A percentile compares a stretch with the other conserved stretches of the same genome.
Evolutionary conservation across 2,329 filamentous ascomycete genomes (phyloP).

Genomic region (Lasiodiplodia sp.): DNA sequence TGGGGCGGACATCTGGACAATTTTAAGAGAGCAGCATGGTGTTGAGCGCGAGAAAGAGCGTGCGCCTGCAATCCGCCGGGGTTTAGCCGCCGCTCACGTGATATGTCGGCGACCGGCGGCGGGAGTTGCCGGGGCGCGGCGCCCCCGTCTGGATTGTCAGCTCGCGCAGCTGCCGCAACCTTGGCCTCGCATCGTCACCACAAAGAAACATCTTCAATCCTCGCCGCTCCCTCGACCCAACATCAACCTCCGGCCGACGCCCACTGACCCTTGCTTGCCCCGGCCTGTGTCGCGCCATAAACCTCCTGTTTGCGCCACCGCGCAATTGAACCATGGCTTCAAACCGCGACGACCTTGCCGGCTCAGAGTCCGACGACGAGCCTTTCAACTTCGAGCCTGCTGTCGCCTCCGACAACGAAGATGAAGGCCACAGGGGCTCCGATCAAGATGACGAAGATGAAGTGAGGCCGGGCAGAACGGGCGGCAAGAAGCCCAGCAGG

Average conservation of each 20-base stretch:
- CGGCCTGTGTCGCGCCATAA: neutral
- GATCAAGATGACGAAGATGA: constrained; percentile 54
- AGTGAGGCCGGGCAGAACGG: constrained; percentile 32
- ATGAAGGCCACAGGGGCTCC: constrained; percentile 49
- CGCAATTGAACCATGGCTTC: constrained; percentile 22
- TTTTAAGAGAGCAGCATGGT: constrained; percentile 2
- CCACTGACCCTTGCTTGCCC: neutral
- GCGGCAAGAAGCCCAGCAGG: constrained; percentile 34
- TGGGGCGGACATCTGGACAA: constrained; percentile 40
- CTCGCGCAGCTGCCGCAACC: constrained; percentile 17
- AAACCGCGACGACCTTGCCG: constrained; percentile 34
- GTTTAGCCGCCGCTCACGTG: neutral
- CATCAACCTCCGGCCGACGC: neutral
- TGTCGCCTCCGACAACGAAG: constrained; percentile 62
- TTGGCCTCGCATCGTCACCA: constrained; percentile 12
- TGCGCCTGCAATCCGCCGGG: neutral
- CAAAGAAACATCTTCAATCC: constrained; percentile 20
- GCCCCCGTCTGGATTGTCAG: constrained; percentile 18
- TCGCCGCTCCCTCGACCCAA: neutral
- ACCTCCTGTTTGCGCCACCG: neutral
- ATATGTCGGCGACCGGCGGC: neutral
- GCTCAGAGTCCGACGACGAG: constrained; percentile 75
- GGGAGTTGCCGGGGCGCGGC: constrained; percentile 1
- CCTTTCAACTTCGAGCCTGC: constrained; percentile 87
- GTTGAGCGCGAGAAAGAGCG: neutral